Conservation (phyloP, 2,329 filamentous ascomycete species). For the Penicillium sp. region DNA sequence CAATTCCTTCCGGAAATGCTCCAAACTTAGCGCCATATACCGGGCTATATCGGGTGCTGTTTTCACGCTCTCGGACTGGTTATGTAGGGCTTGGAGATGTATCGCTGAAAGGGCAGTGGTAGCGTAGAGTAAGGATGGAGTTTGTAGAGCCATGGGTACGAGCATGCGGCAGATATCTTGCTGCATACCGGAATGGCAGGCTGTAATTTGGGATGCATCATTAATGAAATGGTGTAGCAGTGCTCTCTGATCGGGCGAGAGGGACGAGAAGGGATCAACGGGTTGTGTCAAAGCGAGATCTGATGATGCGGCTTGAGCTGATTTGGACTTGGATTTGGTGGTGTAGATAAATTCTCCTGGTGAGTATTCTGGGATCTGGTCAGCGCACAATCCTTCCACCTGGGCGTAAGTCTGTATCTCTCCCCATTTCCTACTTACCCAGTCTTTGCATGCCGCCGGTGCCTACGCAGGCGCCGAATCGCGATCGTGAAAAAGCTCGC, state of each 20-base stretch:
- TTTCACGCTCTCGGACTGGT: slow-evolving; percentile 38
- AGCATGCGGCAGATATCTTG: slow-evolving; percentile 44
- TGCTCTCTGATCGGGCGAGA: slow-evolving; percentile 36
- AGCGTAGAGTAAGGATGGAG: slow-evolving; percentile 43
- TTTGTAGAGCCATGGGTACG: slow-evolving; percentile 46
- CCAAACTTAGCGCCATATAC: slow-evolving; percentile 42
- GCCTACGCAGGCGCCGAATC: slow-evolving; percentile 38
- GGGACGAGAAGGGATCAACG: slow-evolving; percentile 39
- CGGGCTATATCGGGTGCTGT: slow-evolving; percentile 38
- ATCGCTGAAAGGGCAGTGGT: slow-evolving; percentile 46
- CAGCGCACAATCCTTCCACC: slow-evolving; percentile 37
- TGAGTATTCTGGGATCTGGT: slow-evolving; percentile 36
- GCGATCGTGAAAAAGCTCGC: slow-evolving; percentile 41
- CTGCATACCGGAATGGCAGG: slow-evolving; percentile 43
- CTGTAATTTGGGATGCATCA: slow-evolving; percentile 44
- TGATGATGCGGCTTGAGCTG: slow-evolving; percentile 15
- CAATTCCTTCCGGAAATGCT: slow-evolving; percentile 43
- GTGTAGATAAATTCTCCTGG: slow-evolving; percentile 43
- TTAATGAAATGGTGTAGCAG: slow-evolving; percentile 44
- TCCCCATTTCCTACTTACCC: slow-evolving; percentile 22
- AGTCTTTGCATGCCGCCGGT: slow-evolving; percentile 37
- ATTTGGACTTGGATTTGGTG: slow-evolving; percentile 21
- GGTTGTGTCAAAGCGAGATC: slow-evolving; percentile 27
- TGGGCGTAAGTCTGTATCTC: neutral
- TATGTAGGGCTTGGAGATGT: slow-evolving; percentile 40